These are phyloP conservation scores for Juglanconis oblonga DNA, from an alignment of 2,329 filamentous ascomycete genomes.

Conservation along the genomic window DNA sequence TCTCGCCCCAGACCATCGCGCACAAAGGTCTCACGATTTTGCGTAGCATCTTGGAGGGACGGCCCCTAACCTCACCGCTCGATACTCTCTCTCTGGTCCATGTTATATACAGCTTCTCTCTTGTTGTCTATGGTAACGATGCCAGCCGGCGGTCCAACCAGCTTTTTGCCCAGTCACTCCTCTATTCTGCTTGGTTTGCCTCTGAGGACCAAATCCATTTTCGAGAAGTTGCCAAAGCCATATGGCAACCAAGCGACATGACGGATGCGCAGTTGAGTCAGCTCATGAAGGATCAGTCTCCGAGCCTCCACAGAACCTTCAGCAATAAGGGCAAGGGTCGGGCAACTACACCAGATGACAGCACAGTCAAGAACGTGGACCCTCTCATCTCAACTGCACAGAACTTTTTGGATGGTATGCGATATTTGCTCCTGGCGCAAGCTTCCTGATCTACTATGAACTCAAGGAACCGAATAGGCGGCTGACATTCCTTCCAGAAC, in stretches of 20 bases:
- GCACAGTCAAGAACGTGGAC: constrained; percentile 27
- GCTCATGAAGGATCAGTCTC: constrained; percentile 23
- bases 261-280: constrained; percentile 27
- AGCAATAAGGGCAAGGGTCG: constrained; percentile 43
- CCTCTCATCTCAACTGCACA: constrained; percentile 39
- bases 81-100: constrained; percentile 51
- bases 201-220: constrained; percentile 37
- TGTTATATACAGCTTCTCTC: constrained; percentile 47
- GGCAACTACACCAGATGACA: constrained; percentile 21
- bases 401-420: constrained; percentile 51
- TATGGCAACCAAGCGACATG: constrained; percentile 47
- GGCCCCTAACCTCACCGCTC: constrained; percentile 35
- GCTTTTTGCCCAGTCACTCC: constrained; percentile 46
- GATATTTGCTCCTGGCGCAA: no score
- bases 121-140: constrained; percentile 43
- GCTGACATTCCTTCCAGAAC: constrained; percentile 32
- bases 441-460: neutral
- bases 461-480: neutral
- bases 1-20: constrained; percentile 38
- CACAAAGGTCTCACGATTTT: constrained; percentile 40
- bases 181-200: constrained; percentile 40
- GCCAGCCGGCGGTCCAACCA: constrained; percentile 32
- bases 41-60: constrained; percentile 36
- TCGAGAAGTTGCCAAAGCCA: constrained; percentile 38
- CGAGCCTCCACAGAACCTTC: constrained; percentile 20